Evolutionary conservation across 805 yeast genomes (phyloP), one percentile per base, ranked within the genome.

Genomic region (Wickerhamiella alocasiicola): DNA sequence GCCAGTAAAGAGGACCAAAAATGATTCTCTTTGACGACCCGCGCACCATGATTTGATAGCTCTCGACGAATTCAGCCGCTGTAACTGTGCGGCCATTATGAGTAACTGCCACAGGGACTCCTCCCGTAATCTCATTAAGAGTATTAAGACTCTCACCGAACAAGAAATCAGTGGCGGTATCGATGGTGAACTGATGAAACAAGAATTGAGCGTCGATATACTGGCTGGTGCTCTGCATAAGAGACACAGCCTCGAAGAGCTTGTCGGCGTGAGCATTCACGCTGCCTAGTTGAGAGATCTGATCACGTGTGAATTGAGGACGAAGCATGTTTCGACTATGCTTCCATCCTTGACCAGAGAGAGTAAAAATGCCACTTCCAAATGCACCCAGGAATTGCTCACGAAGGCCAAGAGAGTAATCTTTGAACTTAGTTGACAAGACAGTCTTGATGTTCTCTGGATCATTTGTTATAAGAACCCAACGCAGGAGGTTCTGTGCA

Each of bases 301-400:
- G 62, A 21, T 52, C 55, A 4, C 59, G 48, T 20, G 50, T 33
- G 43, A 60, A 60, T 46, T 57, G 60, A 12, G 64, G 64, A 21
- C 62, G 50, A 39, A 60, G 49, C 49, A 58, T 35, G 6, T 55
- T 53, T 13, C 64, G 50, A 9, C 59, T 48, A 36, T 59, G 62
- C 37, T 51, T 49, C 64, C 64, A 60, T 30, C 54, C 57, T 26
- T 49, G 52, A 19, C 62, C 61, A 31, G 51, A 54, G n/a, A 53
- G 46, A 2, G 61, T 57, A 48, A 60, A 60, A 36, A 60, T 60
- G 5, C 64, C 63, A 19, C 51, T 45, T 3, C 63, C 63, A 12
- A 60, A 47, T 5, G 57, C 55, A 19, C 30, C 41, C 21, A 59
- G 46, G 33, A 48, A 49, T 12, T 37, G 34, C 32, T 53, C 41